Percentiles rank a stretch among this genome's conserved stretches.
Evolutionary conservation across 2,329 filamentous ascomycete species (phyloP).

Genomic region (Onygenales sp.): DNA sequence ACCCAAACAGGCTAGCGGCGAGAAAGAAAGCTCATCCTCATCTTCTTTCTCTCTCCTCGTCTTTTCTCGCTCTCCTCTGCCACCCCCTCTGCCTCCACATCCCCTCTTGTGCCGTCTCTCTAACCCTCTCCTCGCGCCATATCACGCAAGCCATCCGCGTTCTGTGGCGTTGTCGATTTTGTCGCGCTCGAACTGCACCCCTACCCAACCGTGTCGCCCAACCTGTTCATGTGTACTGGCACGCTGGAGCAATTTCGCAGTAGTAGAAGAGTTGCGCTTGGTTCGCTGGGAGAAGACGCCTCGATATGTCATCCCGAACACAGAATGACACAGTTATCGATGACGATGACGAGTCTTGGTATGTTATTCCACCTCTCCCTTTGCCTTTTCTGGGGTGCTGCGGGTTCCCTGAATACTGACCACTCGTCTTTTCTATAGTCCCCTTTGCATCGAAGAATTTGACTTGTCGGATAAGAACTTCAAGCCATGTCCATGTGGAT

Average conservation of each 20-base stretch:
- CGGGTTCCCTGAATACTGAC: background rate
- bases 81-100: constrained; percentile 7
- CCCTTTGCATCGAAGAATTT: constrained; percentile 97
- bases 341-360: constrained; percentile 42
- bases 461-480: constrained; percentile 97
- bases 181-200: constrained; percentile 4
- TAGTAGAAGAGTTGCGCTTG: constrained; percentile 3
- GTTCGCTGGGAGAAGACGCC: constrained; percentile 10
- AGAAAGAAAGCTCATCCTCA: constrained; percentile 11
- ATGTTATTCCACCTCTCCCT: constrained; percentile 11
- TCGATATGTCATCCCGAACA: constrained; percentile 35
- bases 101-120: background rate
- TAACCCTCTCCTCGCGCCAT: constrained; percentile 1
- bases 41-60: constrained; percentile 11
- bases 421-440: constrained; percentile 45
- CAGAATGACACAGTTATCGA: constrained; percentile 41
- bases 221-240: constrained; percentile 13
- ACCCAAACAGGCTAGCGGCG: constrained; percentile 5
- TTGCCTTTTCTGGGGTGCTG: background rate
- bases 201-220: background rate
- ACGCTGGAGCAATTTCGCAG: constrained; percentile 17
- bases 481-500: constrained; percentile 91
- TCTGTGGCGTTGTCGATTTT: constrained; percentile 2
- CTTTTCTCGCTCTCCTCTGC: constrained; percentile 16
- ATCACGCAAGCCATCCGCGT: background rate